phyloP scores from a whole-genome alignment of 1,139 yeast genomes.

The Casaregolazyma lundiana region DNA sequence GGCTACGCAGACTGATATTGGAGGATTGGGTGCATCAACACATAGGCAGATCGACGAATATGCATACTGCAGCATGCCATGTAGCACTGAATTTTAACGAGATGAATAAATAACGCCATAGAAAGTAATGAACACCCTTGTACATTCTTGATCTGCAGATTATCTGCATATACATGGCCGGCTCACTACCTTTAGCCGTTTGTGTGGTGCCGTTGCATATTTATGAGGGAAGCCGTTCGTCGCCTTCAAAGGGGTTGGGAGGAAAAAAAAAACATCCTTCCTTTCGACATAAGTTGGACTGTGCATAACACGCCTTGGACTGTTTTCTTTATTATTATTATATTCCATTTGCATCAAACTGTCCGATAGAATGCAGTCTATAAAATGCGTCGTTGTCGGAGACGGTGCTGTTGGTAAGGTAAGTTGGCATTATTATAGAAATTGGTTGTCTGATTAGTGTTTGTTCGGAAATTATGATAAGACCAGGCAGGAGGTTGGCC shows the following conservation, averaged over 20 bases:
- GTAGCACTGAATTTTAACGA: too few relatives aligned
- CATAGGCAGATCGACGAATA: too few relatives aligned
- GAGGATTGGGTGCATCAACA: too few relatives aligned
- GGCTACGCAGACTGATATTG: too few relatives aligned
- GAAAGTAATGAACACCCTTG: not conserved
- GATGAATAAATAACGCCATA: too few relatives aligned
- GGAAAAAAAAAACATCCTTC: not conserved
- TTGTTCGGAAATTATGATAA: not conserved
- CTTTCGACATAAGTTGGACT: not conserved
- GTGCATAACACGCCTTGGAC: not conserved
- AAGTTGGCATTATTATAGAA: conserved; percentile 19
- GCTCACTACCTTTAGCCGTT: not conserved
- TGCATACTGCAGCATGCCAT: too few relatives aligned
- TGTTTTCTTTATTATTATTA: not conserved
- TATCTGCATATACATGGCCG: too few relatives aligned
- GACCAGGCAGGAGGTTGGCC: too few relatives aligned
- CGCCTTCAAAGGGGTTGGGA: not conserved
- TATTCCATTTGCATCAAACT: conserved; percentile 1
- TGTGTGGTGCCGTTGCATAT: not conserved
- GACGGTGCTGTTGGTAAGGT: conserved; percentile 95
- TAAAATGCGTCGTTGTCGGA: conserved; percentile 95
- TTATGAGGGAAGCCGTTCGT: not conserved
- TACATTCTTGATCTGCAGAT: too few relatives aligned
- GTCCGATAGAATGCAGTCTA: conserved; percentile 58
- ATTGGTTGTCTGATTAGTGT: not conserved